These are phyloP conservation scores for Candida tallmaniae DNA, from an alignment of 805 yeast species.

Conservation along the genomic window DNA sequence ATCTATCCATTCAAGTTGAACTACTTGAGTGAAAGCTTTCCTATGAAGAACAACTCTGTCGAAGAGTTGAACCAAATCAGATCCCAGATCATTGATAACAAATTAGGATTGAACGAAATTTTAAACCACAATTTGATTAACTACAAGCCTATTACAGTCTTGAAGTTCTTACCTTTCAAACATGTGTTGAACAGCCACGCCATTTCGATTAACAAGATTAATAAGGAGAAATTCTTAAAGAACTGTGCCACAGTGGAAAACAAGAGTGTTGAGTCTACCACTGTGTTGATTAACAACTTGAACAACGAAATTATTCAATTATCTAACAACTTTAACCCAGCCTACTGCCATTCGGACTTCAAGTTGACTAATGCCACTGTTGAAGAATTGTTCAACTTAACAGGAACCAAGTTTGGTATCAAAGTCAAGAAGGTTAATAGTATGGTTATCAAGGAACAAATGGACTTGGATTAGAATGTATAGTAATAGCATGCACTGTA, in stretches of 20 bases:
- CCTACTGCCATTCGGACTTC: conserved; percentile 82
- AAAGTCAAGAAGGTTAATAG: conserved; percentile 58
- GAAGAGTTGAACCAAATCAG: conserved; percentile 42
- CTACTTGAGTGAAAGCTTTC: conserved; percentile 61
- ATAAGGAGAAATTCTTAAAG: conserved; percentile 55
- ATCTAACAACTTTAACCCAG: conserved; percentile 68
- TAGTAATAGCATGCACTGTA: no score
- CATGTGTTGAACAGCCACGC: conserved; percentile 62
- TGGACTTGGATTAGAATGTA: conserved; percentile 10
- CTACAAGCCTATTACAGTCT: conserved; percentile 66
- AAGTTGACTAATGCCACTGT: conserved; percentile 42
- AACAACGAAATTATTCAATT: conserved; percentile 64
- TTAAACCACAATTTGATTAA: conserved; percentile 74
- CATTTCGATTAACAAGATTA: conserved; percentile 66
- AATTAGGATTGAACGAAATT: conserved; percentile 77
- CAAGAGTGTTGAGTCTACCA: conserved; percentile 75
- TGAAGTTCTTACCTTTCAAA: conserved; percentile 69
- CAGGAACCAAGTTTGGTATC: conserved; percentile 67
- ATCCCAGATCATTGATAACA: conserved; percentile 54
- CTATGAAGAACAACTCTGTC: conserved; percentile 39
- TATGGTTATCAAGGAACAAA: conserved; percentile 7
- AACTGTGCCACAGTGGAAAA: conserved; percentile 45
- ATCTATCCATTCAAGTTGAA: conserved; percentile 91
- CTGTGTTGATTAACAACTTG: conserved; percentile 47
- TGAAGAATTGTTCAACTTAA: conserved; percentile 44